Evolutionary conservation across 176 grass and related monocot genomes (phyloP).

Genomic region (Triticum timopheevii): DNA sequence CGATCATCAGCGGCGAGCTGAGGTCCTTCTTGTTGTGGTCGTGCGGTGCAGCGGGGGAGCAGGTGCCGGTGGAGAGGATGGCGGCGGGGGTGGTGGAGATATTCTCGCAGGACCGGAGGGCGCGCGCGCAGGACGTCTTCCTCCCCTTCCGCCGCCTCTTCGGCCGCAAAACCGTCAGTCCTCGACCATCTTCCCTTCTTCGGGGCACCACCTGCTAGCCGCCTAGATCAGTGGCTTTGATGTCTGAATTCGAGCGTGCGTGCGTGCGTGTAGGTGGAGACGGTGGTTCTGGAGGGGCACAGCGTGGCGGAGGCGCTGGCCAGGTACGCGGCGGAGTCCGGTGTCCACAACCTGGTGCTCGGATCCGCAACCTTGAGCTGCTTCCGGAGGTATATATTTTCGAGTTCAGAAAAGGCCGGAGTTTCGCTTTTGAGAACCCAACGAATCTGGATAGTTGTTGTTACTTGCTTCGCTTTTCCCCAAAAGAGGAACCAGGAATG

Average conservation of each 20-base stretch:
- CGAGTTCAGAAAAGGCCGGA: background rate
- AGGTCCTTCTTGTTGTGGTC: background rate
- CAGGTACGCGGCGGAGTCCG: slow-evolving; percentile 56
- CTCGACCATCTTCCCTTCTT: background rate
- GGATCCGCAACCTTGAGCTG: slow-evolving; percentile 53
- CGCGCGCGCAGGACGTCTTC: slow-evolving; percentile 61
- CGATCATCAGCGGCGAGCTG: background rate
- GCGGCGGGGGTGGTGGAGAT: slow-evolving; percentile 58
- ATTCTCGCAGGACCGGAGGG: slow-evolving; percentile 61
- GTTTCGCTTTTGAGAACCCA: slow-evolving; percentile 25
- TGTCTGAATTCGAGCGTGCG: background rate
- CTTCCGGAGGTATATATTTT: slow-evolving; percentile 46
- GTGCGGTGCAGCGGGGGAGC: slow-evolving; percentile 56
- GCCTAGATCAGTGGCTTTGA: background rate
- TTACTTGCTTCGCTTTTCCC: background rate
- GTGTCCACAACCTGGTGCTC: slow-evolving; percentile 65
- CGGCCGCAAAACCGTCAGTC: slow-evolving; percentile 53
- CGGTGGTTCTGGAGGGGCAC: slow-evolving; percentile 75
- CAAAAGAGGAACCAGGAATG: background rate
- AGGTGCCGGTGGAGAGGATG: slow-evolving; percentile 63
- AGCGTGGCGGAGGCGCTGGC: slow-evolving; percentile 58
- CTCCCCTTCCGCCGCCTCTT: slow-evolving; percentile 53
- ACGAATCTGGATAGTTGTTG: background rate
- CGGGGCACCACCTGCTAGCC: too few relatives aligned
- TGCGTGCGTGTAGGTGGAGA: slow-evolving; percentile 59